Conservation (phyloP, 306 rosid genomes). For the Rosa multiflora region DNA sequence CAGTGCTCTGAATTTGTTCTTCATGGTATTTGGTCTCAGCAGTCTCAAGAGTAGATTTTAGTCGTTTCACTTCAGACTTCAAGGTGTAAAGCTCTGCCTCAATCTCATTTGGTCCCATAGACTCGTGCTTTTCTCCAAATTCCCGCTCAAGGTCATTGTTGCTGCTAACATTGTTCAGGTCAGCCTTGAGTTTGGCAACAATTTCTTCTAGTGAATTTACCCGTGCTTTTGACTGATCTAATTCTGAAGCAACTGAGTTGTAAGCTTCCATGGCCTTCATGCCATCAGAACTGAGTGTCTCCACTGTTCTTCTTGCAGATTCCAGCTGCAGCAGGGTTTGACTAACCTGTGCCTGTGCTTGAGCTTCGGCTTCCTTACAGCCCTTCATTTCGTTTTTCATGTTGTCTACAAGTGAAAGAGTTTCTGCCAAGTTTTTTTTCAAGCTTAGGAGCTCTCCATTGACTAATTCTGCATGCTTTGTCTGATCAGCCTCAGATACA, state of each 20-base stretch:
- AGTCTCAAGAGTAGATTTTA: conserved; percentile 55
- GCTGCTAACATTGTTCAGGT: conserved; percentile 18
- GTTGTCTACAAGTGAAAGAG: conserved; percentile 57
- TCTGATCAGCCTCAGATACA: conserved; percentile 45
- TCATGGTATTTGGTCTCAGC: conserved; percentile 75
- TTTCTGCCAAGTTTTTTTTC: conserved; percentile 61
- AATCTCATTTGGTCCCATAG: conserved; percentile 22
- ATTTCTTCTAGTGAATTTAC: conserved; percentile 56
- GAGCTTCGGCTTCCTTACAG: conserved; percentile 65
- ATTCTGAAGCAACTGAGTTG: conserved; percentile 51
- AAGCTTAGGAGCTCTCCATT: conserved; percentile 59
- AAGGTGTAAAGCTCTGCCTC: conserved; percentile 48
- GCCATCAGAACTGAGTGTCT: conserved; percentile 54
- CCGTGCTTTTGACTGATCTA: conserved; percentile 55
- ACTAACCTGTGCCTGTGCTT: conserved; percentile 46
- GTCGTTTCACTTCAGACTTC: conserved; percentile 50
- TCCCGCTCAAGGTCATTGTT: conserved; percentile 19
- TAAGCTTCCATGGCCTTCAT: conserved; percentile 47
- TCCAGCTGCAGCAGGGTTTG: conserved; percentile 75
- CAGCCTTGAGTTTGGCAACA: conserved; percentile 45
- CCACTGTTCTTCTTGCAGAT: conserved; percentile 57
- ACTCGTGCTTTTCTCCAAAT: conserved; percentile 28
- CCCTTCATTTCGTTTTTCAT: conserved; percentile 54
- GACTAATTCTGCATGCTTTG: conserved; percentile 42
- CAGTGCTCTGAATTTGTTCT: conserved; percentile 67